Conservation (phyloP, 2,329 filamentous ascomycete genomes). For the Hypoxylon sp. region DNA sequence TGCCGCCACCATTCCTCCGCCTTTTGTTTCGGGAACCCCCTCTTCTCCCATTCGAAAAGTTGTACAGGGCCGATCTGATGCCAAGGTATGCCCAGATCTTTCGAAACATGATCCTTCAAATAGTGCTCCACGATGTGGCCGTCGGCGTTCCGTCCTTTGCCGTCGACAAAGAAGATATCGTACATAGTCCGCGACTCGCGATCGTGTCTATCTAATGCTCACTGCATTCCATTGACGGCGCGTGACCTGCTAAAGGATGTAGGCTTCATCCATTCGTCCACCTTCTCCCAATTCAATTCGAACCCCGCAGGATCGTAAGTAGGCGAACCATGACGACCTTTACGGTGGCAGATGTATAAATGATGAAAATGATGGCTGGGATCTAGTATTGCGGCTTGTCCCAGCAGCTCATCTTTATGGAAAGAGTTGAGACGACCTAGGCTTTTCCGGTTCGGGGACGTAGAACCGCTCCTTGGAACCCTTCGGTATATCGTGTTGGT, state of each 20-base stretch:
- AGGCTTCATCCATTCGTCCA: slow-evolving; percentile 32
- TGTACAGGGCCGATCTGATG: slow-evolving; percentile 44
- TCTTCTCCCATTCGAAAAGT: slow-evolving; percentile 42
- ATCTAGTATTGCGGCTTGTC: slow-evolving; percentile 25
- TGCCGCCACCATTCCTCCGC: slow-evolving; percentile 43
- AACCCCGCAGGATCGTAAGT: slow-evolving; percentile 45
- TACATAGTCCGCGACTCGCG: slow-evolving; percentile 30
- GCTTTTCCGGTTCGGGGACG: slow-evolving; percentile 31
- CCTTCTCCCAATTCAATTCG: slow-evolving; percentile 41
- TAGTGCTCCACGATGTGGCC: background rate
- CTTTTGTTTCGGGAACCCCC: slow-evolving; percentile 45
- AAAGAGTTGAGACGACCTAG: slow-evolving; percentile 40
- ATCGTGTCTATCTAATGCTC: background rate
- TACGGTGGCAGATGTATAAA: slow-evolving; percentile 36
- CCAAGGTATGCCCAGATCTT: slow-evolving; percentile 47
- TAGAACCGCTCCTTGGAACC: slow-evolving; percentile 40
- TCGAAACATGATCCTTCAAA: slow-evolving; percentile 48
- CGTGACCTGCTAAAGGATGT: slow-evolving; percentile 27
- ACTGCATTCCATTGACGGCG: slow-evolving; percentile 22
- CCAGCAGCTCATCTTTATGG: slow-evolving; percentile 21
- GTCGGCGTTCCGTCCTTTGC: slow-evolving; percentile 1
- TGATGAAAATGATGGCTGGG: slow-evolving; percentile 36
- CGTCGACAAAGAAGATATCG: slow-evolving; percentile 37
- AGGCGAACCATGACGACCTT: slow-evolving; percentile 36
- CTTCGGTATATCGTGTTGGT: slow-evolving; percentile 9